Evolutionary conservation across 805 yeast genomes (phyloP).

Genomic region (Starmerella geochares): DNA sequence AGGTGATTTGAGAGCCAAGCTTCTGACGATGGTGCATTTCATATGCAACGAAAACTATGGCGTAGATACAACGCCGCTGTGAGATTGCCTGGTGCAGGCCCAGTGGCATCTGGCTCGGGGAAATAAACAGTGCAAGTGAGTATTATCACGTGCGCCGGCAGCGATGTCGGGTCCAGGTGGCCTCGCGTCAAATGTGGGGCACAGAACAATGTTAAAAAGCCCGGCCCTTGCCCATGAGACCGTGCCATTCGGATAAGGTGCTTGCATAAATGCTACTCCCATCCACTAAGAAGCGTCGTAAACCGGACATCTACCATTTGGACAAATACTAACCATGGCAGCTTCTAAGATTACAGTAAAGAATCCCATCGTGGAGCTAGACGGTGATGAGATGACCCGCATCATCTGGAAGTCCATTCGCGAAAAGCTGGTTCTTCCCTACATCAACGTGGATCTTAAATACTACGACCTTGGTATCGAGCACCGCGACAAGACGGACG

Average conservation of each 20-base stretch:
- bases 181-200: neutral
- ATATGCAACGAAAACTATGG: too few species aligned
- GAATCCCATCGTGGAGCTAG: slow-evolving; percentile 91
- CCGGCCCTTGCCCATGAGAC: neutral
- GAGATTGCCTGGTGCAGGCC: too few species aligned
- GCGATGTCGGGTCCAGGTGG: neutral
- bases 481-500: slow-evolving; percentile 78
- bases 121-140: too few species aligned
- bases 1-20: neutral
- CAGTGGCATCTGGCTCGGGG: too few species aligned
- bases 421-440: slow-evolving; percentile 76
- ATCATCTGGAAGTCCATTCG: slow-evolving; percentile 89
- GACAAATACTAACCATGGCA: slow-evolving; percentile 21
- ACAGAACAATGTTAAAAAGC: too few species aligned
- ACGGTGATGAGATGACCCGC: slow-evolving; percentile 96
- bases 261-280: neutral
- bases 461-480: slow-evolving; percentile 86
- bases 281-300: neutral
- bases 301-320: neutral
- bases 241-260: neutral
- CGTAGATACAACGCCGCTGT: too few species aligned
- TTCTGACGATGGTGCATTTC: neutral
- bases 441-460: slow-evolving; percentile 73
- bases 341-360: slow-evolving; percentile 50
- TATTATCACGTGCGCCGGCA: slow-evolving; percentile 4